These are phyloP conservation scores for Lecanicillium sp. DNA, from an alignment of 2,329 filamentous ascomycete species.

Conservation along the genomic window DNA sequence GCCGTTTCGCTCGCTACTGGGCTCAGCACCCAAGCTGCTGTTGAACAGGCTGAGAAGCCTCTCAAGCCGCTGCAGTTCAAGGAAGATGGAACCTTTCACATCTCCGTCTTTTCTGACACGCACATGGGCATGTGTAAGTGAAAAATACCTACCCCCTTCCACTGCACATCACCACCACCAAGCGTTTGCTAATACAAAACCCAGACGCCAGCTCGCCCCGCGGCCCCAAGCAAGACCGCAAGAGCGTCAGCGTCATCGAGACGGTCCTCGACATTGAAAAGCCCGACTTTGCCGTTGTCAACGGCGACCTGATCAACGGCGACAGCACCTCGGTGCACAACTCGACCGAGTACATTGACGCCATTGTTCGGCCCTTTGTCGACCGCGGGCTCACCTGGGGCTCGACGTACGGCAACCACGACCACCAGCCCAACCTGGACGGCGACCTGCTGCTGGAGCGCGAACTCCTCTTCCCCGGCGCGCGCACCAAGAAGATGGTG, in stretches of 20 bases:
- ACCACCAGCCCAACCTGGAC: slow-evolving; percentile 12
- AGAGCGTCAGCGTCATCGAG: slow-evolving; percentile 30
- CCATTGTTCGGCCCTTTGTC: slow-evolving; percentile 28
- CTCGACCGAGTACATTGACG: slow-evolving; percentile 1
- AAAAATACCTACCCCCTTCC: no score
- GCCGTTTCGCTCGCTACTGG: not conserved
- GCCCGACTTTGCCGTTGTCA: slow-evolving; percentile 4
- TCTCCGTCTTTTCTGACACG: slow-evolving; percentile 9
- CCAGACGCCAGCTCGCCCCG: not conserved
- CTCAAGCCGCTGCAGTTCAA: slow-evolving; percentile 6
- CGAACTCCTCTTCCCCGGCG: slow-evolving; percentile 14
- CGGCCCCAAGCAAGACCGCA: slow-evolving; percentile 30
- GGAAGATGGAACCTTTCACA: slow-evolving; percentile 8
- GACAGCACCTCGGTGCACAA: not conserved
- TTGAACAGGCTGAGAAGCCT: not conserved
- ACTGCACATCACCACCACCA: no score
- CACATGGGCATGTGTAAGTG: slow-evolving; percentile 9
- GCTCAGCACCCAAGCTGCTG: not conserved
- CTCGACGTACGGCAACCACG: slow-evolving; percentile 8
- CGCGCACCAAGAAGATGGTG: slow-evolving; percentile 16
- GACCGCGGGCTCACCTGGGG: slow-evolving; percentile 22
- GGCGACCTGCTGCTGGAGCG: slow-evolving; percentile 13
- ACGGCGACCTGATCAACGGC: slow-evolving; percentile 5
- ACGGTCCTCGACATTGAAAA: slow-evolving; percentile 3
- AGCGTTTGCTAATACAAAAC: not conserved